Percentiles rank a stretch among this genome's conserved stretches.
Conservation (phyloP, 2,329 filamentous ascomycete species). For the Epichloe hybrida region DNA sequence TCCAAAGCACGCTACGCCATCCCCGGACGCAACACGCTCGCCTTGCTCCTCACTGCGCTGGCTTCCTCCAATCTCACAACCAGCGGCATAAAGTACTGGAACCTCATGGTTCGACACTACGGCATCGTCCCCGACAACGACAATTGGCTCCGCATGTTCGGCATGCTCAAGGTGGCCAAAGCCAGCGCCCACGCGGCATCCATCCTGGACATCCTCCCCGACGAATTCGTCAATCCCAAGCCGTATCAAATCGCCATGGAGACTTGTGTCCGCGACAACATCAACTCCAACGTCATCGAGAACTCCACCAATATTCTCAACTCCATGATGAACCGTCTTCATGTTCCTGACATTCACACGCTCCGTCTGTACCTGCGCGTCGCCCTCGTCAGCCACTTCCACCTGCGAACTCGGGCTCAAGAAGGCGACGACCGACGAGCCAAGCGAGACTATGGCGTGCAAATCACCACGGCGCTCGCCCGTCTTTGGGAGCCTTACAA, state of each 20-base stretch:
- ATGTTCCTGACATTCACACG: conserved; percentile 34
- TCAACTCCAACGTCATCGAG: conserved; percentile 55
- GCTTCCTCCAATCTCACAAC: conserved; percentile 44
- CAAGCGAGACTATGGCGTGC: conserved; percentile 32
- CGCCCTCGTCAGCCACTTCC: conserved; percentile 33
- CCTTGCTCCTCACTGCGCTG: conserved; percentile 54
- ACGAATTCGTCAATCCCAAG: conserved; percentile 27
- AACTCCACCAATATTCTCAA: conserved; percentile 53
- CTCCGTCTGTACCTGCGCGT: conserved; percentile 44
- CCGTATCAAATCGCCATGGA: conserved; percentile 62
- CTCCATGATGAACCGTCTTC: conserved; percentile 36
- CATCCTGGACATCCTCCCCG: conserved; percentile 43
- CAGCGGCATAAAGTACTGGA: conserved; percentile 67
- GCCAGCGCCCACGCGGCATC: conserved; percentile 48
- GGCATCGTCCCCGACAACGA: conserved; percentile 56
- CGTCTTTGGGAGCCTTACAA: conserved; percentile 37
- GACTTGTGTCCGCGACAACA: conserved; percentile 61
- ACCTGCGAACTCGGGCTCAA: conserved; percentile 21
- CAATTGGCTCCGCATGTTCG: conserved; percentile 57
- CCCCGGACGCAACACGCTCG: conserved; percentile 47
- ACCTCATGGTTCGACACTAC: conserved; percentile 47
- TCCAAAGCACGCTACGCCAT: conserved; percentile 21
- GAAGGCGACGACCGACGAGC: conserved; percentile 19
- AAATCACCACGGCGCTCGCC: conserved; percentile 36
- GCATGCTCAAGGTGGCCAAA: conserved; percentile 50